phyloP scores from a whole-genome alignment of 345 rosid genomes.

The Salix caprea region DNA sequence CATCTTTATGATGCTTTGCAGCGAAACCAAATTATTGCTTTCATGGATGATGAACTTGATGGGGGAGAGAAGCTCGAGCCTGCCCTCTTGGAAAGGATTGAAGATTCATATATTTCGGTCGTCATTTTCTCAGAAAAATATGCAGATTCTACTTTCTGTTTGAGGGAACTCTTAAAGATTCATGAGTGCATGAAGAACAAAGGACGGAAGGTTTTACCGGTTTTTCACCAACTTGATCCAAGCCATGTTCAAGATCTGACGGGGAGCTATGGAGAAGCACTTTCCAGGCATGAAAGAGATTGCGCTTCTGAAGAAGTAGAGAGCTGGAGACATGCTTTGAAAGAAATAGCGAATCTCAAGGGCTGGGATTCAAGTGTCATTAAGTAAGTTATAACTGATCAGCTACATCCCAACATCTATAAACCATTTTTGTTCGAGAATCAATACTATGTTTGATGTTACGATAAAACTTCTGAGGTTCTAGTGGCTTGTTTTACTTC shows the following conservation, averaged over 20 bases:
- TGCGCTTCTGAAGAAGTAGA: neutral
- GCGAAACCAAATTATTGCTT: neutral
- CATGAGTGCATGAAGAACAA: neutral
- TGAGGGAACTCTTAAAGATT: neutral
- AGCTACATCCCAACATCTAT: no score
- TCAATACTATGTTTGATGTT: no score
- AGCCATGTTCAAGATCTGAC: neutral
- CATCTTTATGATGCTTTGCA: neutral
- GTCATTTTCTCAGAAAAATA: neutral
- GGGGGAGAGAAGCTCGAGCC: constrained; percentile 10
- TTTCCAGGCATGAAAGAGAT: neutral
- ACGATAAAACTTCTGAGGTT: no score
- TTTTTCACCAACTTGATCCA: neutral
- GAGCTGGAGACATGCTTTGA: neutral
- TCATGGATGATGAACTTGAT: neutral
- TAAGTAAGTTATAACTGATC: neutral
- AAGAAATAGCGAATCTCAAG: neutral
- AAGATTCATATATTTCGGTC: neutral
- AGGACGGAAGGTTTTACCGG: neutral
- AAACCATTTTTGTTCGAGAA: no score
- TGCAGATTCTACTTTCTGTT: neutral
- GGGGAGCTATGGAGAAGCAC: neutral
- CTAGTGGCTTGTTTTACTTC: no score
- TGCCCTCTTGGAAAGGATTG: neutral
- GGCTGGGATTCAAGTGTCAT: neutral